Evolutionary conservation across 495 filamentous ascomycete species (phyloP), one percentile per base, ranked within the genome.

Genomic region (Penicillium robsamsonii): DNA sequence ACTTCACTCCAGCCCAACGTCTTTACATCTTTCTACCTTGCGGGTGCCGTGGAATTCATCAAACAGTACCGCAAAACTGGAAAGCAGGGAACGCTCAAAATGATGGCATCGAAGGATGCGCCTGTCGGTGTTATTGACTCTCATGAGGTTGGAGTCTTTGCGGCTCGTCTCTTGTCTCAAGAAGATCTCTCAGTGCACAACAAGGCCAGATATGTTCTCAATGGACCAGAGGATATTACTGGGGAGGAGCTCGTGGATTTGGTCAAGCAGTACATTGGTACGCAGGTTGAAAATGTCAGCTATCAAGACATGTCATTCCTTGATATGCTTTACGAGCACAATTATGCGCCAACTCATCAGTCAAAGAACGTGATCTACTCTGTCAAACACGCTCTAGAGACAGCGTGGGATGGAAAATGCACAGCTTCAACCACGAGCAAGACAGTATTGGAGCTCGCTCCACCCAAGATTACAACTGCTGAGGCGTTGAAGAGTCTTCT

Each of bases 1-100:
- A 76, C 77, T 0, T 78, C 77, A 1, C 71, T 79, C 17, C 77
- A 77, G 56, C 69, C 77, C 0, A 78, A 78, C 44, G 7, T 69
- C 47, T 79, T 79, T 53, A 37, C 65, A 29, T 33, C 18, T 8
- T 18, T 70, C 12, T 53, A 33, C 18, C 51, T 79, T 1, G 29
- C 33, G 10, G 15, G 59, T n/a, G 69, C 72, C 0, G 73, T 46
- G 25, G 68, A 65, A 18, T 61, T 67, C 0, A 62, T 66, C 50
- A 72, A 71, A 56, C 15, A 73, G 18, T 74, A 68, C 49, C 72
- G 70, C 33, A 56, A 65, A 33, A 76, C 76, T 12, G 71, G 76
- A 40, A 52, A 73, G 52, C 72, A 76, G 60, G 61, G 59, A 8
- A 62, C 63, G 0, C 58, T 72, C 25, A n/a, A 52, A 20, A 12